Evolutionary conservation across 1,284 basidiomycete genomes (phyloP).

Genomic region (Ustilago hordei): DNA sequence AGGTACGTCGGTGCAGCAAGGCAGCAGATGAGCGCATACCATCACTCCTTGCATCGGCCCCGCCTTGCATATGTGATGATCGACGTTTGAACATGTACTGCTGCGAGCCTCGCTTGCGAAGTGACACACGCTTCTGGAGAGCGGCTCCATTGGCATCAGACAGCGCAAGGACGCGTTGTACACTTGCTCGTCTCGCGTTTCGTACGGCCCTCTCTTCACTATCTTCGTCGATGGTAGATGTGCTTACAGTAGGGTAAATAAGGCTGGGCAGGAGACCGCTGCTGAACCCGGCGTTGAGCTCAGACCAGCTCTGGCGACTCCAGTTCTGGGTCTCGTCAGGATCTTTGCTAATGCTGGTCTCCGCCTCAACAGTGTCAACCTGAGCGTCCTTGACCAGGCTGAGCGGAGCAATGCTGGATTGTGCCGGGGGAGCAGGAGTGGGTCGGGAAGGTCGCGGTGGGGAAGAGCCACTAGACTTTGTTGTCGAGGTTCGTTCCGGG

Average conservation of each 20-base stretch:
- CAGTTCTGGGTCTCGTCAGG: constrained; percentile 18
- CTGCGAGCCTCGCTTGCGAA: constrained; percentile 11
- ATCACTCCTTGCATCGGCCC: not conserved
- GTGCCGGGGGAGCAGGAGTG: constrained; percentile 9
- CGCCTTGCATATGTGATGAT: constrained; percentile 21
- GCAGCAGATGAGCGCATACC: constrained; percentile 29
- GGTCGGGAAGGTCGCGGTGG: constrained; percentile 22
- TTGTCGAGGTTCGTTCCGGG: not conserved
- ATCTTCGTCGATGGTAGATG: constrained; percentile 2
- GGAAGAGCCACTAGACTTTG: not conserved
- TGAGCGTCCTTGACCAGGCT: not conserved
- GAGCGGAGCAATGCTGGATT: not conserved
- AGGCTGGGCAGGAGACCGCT: constrained; percentile 28
- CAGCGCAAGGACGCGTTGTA: constrained; percentile 36
- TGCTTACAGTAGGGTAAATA: constrained; percentile 8
- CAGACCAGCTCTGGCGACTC: constrained; percentile 26
- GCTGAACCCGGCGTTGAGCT: constrained; percentile 12
- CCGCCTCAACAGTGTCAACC: constrained; percentile 1
- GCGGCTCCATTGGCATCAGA: constrained; percentile 18
- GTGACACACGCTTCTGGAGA: constrained; percentile 14
- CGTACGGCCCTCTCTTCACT: not conserved
- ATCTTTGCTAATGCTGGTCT: constrained; percentile 23
- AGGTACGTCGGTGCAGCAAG: constrained; percentile 15
- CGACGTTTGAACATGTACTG: constrained; percentile 20
- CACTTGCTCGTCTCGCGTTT: constrained; percentile 21